Base-by-base conservation (phyloP, 371 early-diverging fungal species). In the Circinella umbellata region DNA sequence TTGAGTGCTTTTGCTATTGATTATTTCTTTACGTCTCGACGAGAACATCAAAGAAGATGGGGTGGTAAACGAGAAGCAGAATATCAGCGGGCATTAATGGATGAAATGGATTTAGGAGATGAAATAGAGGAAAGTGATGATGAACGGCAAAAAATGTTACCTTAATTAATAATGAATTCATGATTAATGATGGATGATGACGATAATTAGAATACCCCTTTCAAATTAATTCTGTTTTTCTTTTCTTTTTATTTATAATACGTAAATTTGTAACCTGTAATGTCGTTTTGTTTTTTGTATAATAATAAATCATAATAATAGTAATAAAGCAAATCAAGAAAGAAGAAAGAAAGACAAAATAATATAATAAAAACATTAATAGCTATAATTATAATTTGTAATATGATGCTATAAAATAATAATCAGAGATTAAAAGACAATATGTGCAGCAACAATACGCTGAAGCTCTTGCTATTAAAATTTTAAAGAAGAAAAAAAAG, bases 381-480 rank as follows among this genome's bases (percentile, higher is more conserved):
- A 51, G 17, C 36, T 51, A 35, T 37, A 48, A 36, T 51, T 27
- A 48, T 47, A 34, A 27, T 14, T 18, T 64, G 49, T 14, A 48
- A 14, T 36, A 65, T 18, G 53, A 20, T 27, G 42, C 15, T 17
- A 37, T 39, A 6, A 64, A 3, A 63, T 18, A 57, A 57, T 8
- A 57, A 18, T 18, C 4, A 18, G 9, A 57, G 57, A 57, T 80
- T 75, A 83, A 72, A 83, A 83, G 34, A 83, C 75, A 51, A 83
- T 83, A 66, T 83, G 83, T 35, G 81, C 68, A 14, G 83, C 81
- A 20, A 83, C 81, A 66, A 83, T 80, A 59, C 80, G 76, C 68
- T 80, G 80, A 53, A 83, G 68, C 70, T 83, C 83, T 75, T 77
- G 70, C 70, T 70, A 53, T 38, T 37, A 62, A 66, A 59, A 34